phyloP scores from a whole-genome alignment of 805 yeast species.

The Hanseniaspora hatyaiensis region DNA sequence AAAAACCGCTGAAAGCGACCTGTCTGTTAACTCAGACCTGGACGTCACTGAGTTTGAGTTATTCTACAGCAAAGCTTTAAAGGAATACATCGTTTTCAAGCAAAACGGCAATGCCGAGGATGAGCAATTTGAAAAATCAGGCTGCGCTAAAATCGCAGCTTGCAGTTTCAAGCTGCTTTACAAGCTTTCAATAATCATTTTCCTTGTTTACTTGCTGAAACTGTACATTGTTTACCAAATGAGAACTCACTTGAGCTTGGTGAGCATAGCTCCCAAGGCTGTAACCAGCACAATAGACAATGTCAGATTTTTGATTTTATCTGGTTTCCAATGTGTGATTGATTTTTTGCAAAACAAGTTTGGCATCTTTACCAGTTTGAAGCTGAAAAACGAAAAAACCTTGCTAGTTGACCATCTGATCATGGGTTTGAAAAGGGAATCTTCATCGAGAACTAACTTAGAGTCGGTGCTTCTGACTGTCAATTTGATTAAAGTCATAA shows the following conservation, averaged over 20 bases:
- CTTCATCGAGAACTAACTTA: neutral
- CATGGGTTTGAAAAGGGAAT: neutral
- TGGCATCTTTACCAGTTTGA: conserved; percentile 5
- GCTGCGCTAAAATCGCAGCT: neutral
- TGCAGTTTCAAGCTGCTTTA: conserved; percentile 3
- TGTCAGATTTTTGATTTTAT: conserved; percentile 5
- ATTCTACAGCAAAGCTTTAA: conserved; percentile 14
- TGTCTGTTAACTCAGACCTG: neutral
- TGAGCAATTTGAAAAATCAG: neutral
- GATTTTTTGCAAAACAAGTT: conserved; percentile 6
- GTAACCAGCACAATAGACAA: neutral
- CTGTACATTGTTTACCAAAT: conserved; percentile 17
- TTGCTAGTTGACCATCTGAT: conserved; percentile 6
- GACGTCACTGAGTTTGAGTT: conserved; percentile 14
- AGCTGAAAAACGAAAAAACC: conserved; percentile 10
- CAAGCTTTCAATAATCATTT: conserved; percentile 3
- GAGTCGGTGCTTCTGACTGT: neutral
- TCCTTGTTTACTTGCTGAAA: conserved; percentile 12
- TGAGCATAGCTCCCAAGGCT: neutral
- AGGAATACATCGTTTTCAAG: conserved; percentile 12
- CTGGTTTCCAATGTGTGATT: conserved; percentile 2
- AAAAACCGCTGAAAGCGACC: neutral
- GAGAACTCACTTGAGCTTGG: conserved; percentile 8
- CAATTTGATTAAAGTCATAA: neutral
- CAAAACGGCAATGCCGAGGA: neutral